phyloP scores from a whole-genome alignment of 2,329 filamentous ascomycete species.

The Colletotrichum tropicale region DNA sequence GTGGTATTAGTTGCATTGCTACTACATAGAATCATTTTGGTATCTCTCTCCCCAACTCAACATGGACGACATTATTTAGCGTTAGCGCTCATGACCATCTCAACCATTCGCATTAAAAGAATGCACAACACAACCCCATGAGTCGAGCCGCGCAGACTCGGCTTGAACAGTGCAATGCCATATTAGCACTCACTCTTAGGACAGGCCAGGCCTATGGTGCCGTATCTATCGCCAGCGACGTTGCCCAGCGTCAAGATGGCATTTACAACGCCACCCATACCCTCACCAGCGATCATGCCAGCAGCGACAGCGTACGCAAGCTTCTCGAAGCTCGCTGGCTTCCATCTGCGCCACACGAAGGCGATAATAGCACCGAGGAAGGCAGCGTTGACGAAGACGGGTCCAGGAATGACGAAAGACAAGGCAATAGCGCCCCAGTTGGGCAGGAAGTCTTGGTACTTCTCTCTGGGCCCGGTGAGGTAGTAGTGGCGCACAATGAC shows the following conservation, averaged over 20 bases:
- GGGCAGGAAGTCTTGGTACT: conserved; percentile 60
- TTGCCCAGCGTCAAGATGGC: conserved; percentile 33
- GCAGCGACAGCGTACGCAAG: conserved; percentile 65
- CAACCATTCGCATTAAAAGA: background rate
- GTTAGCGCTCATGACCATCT: background rate
- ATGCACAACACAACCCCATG: fast-evolving
- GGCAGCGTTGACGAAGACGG: conserved; percentile 63
- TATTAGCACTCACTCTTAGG: conserved; percentile 30
- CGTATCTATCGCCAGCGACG: conserved; percentile 34
- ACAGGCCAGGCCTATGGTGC: conserved; percentile 33
- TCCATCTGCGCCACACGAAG: conserved; percentile 58
- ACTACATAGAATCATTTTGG: background rate
- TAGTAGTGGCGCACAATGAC: conserved; percentile 60
- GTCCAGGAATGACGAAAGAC: conserved; percentile 61
- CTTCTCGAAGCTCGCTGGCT: conserved; percentile 56
- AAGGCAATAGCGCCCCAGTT: conserved; percentile 68
- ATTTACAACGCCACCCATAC: conserved; percentile 63
- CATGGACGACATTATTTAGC: background rate
- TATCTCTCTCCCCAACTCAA: background rate
- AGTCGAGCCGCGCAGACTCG: background rate
- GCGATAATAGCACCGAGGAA: conserved; percentile 58
- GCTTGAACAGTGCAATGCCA: background rate
- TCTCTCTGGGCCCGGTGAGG: conserved; percentile 55
- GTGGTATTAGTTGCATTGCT: background rate
- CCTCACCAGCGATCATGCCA: conserved; percentile 67